Evolutionary conservation across 176 grass and related monocot genomes (phyloP).

Genomic region (Poa pratensis): DNA sequence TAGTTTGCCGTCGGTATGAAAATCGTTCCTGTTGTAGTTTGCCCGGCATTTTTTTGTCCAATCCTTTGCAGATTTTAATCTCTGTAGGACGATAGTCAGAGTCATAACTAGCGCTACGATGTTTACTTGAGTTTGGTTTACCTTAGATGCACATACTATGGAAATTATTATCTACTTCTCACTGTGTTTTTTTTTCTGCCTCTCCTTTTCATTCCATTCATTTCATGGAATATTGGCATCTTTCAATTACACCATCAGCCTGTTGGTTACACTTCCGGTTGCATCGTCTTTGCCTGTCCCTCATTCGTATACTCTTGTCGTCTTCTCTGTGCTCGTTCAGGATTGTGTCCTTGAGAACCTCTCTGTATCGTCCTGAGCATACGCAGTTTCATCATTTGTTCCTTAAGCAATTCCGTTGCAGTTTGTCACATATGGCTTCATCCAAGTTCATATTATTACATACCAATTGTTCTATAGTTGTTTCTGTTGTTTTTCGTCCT

Average conservation of each 20-base stretch:
- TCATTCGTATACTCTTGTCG: conserved; percentile 33
- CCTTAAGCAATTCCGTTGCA: conserved; percentile 37
- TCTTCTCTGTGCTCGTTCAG: conserved; percentile 2
- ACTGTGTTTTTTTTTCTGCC: conserved; percentile 23
- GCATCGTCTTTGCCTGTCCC: conserved; percentile 40
- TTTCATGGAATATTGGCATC: conserved; percentile 39
- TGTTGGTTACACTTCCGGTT: conserved; percentile 46
- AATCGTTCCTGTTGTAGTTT: neutral
- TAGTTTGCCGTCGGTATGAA: neutral
- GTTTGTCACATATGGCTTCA: conserved; percentile 53
- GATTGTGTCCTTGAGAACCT: conserved; percentile 46
- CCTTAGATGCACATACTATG: conserved; percentile 34
- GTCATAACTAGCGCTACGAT: neutral
- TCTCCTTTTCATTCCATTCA: conserved; percentile 40
- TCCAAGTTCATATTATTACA: conserved; percentile 51
- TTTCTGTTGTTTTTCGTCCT: conserved; percentile 65
- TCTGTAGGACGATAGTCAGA: neutral
- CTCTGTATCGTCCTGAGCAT: neutral
- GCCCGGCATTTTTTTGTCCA: neutral
- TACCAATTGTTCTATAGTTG: conserved; percentile 47
- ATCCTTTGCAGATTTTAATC: neutral
- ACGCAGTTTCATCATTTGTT: conserved; percentile 30
- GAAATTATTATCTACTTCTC: conserved; percentile 41
- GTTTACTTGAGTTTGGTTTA: conserved; percentile 36
- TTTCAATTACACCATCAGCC: conserved; percentile 38